Conservation (phyloP, 108 stramenopile genomes). For the Pseudonitzschia delicatissima region DNA sequence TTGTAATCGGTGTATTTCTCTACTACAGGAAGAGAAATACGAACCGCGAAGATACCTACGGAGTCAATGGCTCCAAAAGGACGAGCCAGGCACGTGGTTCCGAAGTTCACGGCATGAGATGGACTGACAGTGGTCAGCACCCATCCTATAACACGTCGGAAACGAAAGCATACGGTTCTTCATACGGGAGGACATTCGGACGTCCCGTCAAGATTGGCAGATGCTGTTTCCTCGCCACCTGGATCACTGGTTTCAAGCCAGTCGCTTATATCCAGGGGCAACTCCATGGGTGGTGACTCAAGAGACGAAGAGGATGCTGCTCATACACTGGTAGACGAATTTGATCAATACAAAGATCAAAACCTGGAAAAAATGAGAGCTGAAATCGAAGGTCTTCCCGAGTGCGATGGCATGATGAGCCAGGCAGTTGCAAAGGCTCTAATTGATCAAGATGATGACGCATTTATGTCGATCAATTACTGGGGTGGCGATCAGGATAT, state of each 20-base stretch:
- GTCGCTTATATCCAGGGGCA: constrained; percentile 51
- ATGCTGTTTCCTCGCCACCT: constrained; percentile 43
- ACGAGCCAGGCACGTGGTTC: too few species aligned
- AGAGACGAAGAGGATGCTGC: constrained; percentile 54
- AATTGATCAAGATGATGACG: constrained; percentile 61
- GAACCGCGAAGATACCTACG: constrained; percentile 12
- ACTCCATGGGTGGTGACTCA: constrained; percentile 44
- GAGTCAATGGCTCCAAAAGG: neutral
- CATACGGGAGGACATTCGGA: neutral
- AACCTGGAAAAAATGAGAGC: constrained; percentile 68
- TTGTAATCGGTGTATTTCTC: constrained; percentile 27
- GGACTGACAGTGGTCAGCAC: neutral
- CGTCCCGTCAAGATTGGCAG: neutral
- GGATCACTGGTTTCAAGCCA: constrained; percentile 50
- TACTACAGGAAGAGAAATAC: constrained; percentile 28
- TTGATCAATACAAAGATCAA: constrained; percentile 80
- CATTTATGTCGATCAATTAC: constrained; percentile 27
- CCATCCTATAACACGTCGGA: neutral
- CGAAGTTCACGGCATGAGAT: too few species aligned
- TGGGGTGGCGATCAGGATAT: constrained; percentile 47
- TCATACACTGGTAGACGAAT: constrained; percentile 68
- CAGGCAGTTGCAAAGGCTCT: constrained; percentile 73
- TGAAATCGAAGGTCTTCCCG: constrained; percentile 61
- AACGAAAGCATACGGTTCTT: neutral
- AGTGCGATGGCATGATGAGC: constrained; percentile 82